Base-by-base conservation (phyloP, 805 yeast species). In the Candida nemodendra region DNA sequence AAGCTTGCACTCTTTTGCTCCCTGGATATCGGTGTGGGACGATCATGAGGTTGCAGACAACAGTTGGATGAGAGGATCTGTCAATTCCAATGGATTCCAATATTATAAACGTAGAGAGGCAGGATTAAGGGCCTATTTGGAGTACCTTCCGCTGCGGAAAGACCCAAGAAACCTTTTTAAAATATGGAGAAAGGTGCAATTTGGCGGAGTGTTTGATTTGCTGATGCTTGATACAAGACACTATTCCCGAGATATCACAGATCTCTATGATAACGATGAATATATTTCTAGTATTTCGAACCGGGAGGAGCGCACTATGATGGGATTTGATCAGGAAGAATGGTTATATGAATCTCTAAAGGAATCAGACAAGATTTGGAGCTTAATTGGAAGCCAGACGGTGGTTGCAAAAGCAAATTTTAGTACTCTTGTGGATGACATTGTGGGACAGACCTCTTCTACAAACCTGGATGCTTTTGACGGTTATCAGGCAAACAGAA, bases 31-130 rank as follows among this genome's bases (percentile, higher is more conserved):
- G 2, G 57, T 51, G 8, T 54, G 57, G 59, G 59, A 54, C 32
- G 59, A 54, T 32, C 59, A 54, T 39, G 59, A 54, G 34, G 57
- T 54, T n/a, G 45, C 55, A 4, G 56, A 53, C 32, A 53, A 53
- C 32, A 45, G 54, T 15, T 53, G 55, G 54, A 33, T 46, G 2
- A 34, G 53, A 27, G 59, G 59, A 6, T 43, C 50, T 25, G 56
- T 51, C 15, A 45, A 46, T 13, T 36, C 50, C 8, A 33, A 39
- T 15, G 54, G 56, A n/a, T 45, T 43, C 34, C 47, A 50, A 9
- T 54, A 51, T 34, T 26, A 40, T 22, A 30, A 24, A 19, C 30
- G 59, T 14, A 41, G 39, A 11, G 45, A 41, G 17, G 42, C 30
- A 14, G 57, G 50, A 3, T 32, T 53, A 2, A 42, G 48, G 26